Conservation (phyloP, 106 monocot species). For the Iris macrosiphon region DNA sequence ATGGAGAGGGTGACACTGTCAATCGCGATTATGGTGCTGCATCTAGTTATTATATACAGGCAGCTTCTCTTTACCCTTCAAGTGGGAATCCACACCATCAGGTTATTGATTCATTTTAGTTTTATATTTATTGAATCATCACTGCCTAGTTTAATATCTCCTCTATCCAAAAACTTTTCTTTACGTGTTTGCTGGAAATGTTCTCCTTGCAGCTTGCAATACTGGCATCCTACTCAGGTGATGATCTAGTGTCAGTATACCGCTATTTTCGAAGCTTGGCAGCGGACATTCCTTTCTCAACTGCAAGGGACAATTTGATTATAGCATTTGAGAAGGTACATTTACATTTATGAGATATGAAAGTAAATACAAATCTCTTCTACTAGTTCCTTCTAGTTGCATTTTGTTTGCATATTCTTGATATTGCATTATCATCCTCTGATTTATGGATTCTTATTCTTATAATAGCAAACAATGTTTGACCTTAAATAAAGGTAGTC, state of each 20-base stretch:
- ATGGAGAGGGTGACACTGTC: conserved; percentile 73
- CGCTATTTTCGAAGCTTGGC: conserved; percentile 95
- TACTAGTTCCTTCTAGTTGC: no score
- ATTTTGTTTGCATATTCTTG: no score
- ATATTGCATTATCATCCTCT: no score
- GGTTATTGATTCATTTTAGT: not conserved
- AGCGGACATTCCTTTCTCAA: conserved; percentile 73
- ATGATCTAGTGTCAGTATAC: conserved; percentile 72
- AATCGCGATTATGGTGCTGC: conserved; percentile 67
- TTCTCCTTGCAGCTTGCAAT: conserved; percentile 72
- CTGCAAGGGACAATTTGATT: conserved; percentile 93
- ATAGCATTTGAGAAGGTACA: conserved; percentile 95
- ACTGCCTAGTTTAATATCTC: not conserved
- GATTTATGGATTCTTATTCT: no score
- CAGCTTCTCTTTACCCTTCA: conserved; percentile 63
- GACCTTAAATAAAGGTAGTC: no score
- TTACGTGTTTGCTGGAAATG: not conserved
- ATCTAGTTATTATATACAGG: conserved; percentile 83
- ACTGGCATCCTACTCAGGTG: conserved; percentile 73
- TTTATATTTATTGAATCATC: no score
- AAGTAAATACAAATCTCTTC: no score
- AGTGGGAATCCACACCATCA: conserved; percentile 72
- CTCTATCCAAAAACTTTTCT: not conserved
- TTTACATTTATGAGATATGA: no score
- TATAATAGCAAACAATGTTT: no score